Conservation (phyloP, 2,329 filamentous ascomycete species). For the Tolypocladium ovalisporum region DNA sequence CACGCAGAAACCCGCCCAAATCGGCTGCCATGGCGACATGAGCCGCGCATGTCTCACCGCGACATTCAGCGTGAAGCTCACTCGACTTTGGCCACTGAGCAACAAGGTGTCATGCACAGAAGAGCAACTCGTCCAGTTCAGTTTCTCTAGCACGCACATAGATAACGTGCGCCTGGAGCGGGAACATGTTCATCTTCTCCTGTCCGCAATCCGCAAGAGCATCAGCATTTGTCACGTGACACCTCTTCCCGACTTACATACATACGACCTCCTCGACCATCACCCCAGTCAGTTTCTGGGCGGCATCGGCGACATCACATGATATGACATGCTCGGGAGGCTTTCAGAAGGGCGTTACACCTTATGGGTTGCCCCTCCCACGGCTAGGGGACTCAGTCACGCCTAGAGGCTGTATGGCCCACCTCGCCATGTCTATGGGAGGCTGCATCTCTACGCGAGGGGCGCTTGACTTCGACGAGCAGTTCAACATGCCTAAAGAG, state of each 20-base stretch:
- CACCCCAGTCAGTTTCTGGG: neutral
- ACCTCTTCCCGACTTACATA: neutral
- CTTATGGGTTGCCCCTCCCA: neutral
- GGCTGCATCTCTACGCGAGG: neutral
- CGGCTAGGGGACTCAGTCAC: neutral
- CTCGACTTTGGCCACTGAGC: neutral
- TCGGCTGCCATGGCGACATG: neutral
- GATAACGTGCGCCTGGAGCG: neutral
- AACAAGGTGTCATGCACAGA: neutral
- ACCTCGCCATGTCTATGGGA: neutral
- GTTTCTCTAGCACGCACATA: neutral
- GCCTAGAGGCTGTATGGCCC: neutral
- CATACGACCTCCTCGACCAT: neutral
- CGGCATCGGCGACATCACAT: slow-evolving; percentile 4
- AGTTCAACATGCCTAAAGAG: slow-evolving; percentile 10
- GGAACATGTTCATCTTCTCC: neutral
- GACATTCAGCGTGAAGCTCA: neutral
- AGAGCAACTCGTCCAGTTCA: neutral
- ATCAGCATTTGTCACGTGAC: neutral
- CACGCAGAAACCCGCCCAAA: slow-evolving; percentile 1
- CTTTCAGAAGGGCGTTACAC: neutral
- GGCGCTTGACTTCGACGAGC: slow-evolving; percentile 1
- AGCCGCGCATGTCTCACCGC: neutral
- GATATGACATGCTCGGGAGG: slow-evolving; percentile 1
- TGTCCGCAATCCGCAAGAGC: no score